Evolutionary conservation across 306 rosid genomes (phyloP).

Genomic region (Castanopsis chinensis): DNA sequence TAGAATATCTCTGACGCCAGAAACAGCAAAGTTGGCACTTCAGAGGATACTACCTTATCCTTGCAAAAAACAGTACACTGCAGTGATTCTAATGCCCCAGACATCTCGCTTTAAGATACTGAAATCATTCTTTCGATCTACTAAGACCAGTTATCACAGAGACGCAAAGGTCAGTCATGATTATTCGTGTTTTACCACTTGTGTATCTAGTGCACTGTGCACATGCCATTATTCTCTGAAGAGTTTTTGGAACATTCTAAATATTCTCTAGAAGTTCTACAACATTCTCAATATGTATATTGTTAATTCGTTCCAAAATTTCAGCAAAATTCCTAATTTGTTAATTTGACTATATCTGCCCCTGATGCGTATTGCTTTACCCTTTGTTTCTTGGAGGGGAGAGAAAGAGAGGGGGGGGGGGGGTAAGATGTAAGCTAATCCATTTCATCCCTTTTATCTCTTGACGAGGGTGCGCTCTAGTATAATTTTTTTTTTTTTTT

Average conservation of each 20-base stretch:
- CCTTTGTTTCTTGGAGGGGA: too few species aligned
- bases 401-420: too few species aligned
- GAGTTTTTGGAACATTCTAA: neutral
- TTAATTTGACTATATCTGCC: neutral
- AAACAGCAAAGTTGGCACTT: constrained; percentile 61
- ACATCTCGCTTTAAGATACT: constrained; percentile 51
- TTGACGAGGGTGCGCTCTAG: neutral
- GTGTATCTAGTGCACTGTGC: neutral
- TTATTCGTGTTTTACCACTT: neutral
- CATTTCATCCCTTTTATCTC: too few species aligned
- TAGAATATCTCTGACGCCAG: constrained; percentile 57
- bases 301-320: neutral
- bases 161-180: constrained; percentile 60
- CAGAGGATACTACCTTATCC: constrained; percentile 79
- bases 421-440: too few species aligned
- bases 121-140: constrained; percentile 53
- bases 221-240: neutral
- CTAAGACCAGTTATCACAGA: constrained; percentile 37
- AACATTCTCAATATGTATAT: neutral
- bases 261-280: neutral
- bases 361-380: neutral
- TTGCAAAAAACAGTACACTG: constrained; percentile 80
- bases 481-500: neutral
- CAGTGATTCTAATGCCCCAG: constrained; percentile 78
- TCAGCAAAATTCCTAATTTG: neutral